phyloP scores from a whole-genome alignment of 208 protist genomes.

The Angomonas deanei region DNA sequence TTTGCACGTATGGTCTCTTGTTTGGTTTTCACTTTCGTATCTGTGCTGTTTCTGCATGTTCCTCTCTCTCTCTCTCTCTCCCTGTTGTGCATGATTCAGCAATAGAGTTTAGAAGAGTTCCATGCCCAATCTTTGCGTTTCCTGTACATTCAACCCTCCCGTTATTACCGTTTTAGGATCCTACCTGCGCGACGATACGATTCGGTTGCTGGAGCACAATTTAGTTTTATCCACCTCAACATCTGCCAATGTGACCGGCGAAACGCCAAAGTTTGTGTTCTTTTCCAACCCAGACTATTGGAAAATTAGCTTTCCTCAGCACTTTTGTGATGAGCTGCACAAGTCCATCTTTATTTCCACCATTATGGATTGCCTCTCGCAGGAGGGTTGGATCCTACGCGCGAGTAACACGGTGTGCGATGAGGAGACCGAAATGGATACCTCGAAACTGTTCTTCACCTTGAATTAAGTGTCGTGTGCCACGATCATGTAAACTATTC shows the following conservation, averaged over 20 bases:
- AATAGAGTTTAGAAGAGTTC: neutral
- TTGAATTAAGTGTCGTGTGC: constrained; percentile 20
- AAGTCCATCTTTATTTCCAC: constrained; percentile 70
- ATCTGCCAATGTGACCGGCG: constrained; percentile 55
- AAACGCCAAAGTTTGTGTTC: constrained; percentile 73
- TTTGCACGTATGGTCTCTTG: too few species aligned
- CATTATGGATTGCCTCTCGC: constrained; percentile 72
- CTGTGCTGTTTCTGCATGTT: too few species aligned
- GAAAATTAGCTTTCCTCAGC: constrained; percentile 82
- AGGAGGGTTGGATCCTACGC: constrained; percentile 85
- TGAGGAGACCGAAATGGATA: constrained; percentile 42
- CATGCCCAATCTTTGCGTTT: constrained; percentile 92
- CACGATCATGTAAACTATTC: constrained; percentile 1
- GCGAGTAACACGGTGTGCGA: constrained; percentile 56
- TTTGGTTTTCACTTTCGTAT: too few species aligned
- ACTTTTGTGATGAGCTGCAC: constrained; percentile 90
- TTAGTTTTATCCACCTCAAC: constrained; percentile 74
- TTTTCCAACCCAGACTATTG: constrained; percentile 79
- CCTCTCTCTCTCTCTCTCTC: neutral
- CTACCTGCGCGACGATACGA: constrained; percentile 82
- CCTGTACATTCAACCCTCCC: constrained; percentile 86
- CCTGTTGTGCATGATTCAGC: neutral
- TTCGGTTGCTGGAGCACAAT: constrained; percentile 71
- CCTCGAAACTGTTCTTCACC: constrained; percentile 83
- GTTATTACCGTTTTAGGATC: constrained; percentile 83